phyloP scores from a whole-genome alignment of 768 basidiomycete genomes.

The Phylloporus arenicola region DNA sequence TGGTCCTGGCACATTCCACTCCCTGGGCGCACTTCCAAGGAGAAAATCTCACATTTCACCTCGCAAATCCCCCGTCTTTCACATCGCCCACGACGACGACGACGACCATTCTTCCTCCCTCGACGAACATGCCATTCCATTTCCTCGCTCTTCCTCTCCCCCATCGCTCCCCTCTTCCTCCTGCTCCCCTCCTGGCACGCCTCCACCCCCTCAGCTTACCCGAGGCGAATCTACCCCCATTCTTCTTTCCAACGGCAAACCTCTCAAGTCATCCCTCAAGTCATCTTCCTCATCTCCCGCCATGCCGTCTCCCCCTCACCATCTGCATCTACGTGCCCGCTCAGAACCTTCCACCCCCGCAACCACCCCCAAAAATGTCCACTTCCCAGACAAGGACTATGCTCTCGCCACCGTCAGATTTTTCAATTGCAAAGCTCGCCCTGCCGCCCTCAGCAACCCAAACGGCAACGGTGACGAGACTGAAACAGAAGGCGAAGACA shows the following conservation, averaged over 20 bases:
- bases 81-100: constrained; percentile 21
- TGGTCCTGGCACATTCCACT: constrained; percentile 45
- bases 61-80: constrained; percentile 15
- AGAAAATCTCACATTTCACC: constrained; percentile 19
- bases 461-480: constrained; percentile 34
- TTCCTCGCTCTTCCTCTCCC: constrained; percentile 33
- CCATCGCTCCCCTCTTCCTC: constrained; percentile 2
- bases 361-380: constrained; percentile 69
- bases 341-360: constrained; percentile 63
- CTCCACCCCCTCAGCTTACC: constrained; percentile 11
- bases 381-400: constrained; percentile 71
- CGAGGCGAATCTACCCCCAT: constrained; percentile 39
- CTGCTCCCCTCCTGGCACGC: background rate
- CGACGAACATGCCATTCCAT: constrained; percentile 32
- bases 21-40: constrained; percentile 44
- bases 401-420: constrained; percentile 57
- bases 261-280: constrained; percentile 84
- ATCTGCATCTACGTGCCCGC: constrained; percentile 31
- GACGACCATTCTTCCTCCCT: constrained; percentile 16
- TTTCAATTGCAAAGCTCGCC: constrained; percentile 65
- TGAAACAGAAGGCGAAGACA: constrained; percentile 37
- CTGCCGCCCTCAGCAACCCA: constrained; percentile 44
- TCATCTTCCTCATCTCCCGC: constrained; percentile 25
- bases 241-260: constrained; percentile 70
- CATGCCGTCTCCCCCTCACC: constrained; percentile 5